Base-by-base conservation (phyloP, 2,329 filamentous ascomycete species). In the Cercospora sp. region DNA sequence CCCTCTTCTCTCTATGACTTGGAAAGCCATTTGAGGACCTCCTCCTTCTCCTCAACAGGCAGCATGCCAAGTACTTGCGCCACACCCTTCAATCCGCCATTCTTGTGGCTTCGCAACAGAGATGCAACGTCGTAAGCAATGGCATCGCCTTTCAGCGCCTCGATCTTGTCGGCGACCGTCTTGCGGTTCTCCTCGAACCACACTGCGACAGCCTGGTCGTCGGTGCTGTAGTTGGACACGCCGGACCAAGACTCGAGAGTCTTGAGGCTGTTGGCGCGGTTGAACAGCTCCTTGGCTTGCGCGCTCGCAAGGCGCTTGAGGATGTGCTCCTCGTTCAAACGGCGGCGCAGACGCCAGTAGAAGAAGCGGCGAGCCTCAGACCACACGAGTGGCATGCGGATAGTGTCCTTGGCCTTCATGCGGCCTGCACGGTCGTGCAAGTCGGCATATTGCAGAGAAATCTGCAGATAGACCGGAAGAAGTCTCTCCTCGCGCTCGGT, bases 161-260 rank as follows among this genome's bases (percentile, higher is more conserved):
- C 93, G 30, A 98, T 88, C 87, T 95, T 96, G 70, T 90, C 87
- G 70, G 91, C 87, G 61, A 99, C 89, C 48, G 84, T 83, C 85
- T 94, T 92, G 78, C 92, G 87, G 83, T 98, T 95, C 83, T 94
- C 90, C 85, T 99, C 95, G 79, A 97, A 98, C 95, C 95, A 99
- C 75, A 90, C 87, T 3, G 94, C 92, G 30, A 97, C 95, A 73
- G 89, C 90, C 74, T 88, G 88, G 79, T 99, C 95, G 70, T 92
- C 89, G 67, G 85, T 86, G 65, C 91, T 87, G 80, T 96, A 96
- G 73, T 92, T 87, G 53, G 88, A 82, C 67, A 97, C 85, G 59
- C 87, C 89, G 53, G 89, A 93, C 93, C 95, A 97, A 45, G 92
- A 90, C 80, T 90, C 88, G 58, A 99, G 87, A 70, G 90, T 87